Evolutionary conservation across 257 asterid genomes (phyloP), one percentile per base, ranked within the genome.

Genomic region (Mentha longifolia): DNA sequence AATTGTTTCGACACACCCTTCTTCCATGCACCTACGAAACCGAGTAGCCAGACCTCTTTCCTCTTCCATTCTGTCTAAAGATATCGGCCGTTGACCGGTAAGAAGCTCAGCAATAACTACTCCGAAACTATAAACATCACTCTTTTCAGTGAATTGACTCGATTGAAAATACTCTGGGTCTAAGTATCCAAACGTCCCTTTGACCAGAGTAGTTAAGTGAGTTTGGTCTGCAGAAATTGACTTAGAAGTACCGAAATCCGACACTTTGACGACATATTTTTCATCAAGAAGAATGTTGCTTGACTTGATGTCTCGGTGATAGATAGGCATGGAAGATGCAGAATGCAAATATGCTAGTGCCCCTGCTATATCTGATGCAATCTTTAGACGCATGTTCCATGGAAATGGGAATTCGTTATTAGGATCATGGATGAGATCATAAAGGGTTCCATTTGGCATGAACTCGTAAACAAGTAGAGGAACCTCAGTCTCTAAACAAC

Each of bases 181-280:
- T 7, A 73, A n/a, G 33, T 77, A 77, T 12, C 82, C 82, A n/a
- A 77, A 77, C 1, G 82, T 78, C 64, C 82, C 76, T 52, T 62
- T 78, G 3, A 78, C 76, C 22, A 55, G 3, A 2, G 82, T 78
- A 6, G 79, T 78, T 1, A 73, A 28, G 39, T 78, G 82, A 20
- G 82, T 78, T 28, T 78, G 76, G 22, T 74, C 79, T n/a, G 15
- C 4, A 2, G 67, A 55, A 31, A 70, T 33, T 0, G 71, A 63
- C 37, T 64, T 54, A 0, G 80, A 76, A 0, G 72, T 63, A 37
- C 80, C 73, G 12, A 76, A 76, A 57, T 76, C 68, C 0, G 80
- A 63, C 0, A 76, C 67, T 25, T 76, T 76, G 22, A 58, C 72
- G 3, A 43, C 56, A 15, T 62, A 76, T 41, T 63, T 76, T 22